These are phyloP conservation scores for Agroathelia rolfsii DNA, from an alignment of 1,284 basidiomycete genomes.

Conservation along the genomic window DNA sequence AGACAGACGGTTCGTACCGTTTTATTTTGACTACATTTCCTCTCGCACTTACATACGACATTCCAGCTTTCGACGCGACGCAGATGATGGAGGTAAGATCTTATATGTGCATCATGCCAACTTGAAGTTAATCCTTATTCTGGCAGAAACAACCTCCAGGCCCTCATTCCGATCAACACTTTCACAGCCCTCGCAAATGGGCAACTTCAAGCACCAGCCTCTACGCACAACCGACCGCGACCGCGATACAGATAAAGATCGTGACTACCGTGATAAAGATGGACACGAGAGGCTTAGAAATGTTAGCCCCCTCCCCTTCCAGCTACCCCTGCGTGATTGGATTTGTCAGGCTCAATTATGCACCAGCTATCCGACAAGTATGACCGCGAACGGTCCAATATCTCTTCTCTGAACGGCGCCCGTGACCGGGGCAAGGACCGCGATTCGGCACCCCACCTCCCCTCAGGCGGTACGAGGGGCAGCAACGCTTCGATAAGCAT, in stretches of 20 bases:
- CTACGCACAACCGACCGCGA: slow-evolving; percentile 57
- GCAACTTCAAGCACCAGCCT: slow-evolving; percentile 80
- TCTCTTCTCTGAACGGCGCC: too few species aligned
- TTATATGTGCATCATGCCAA: slow-evolving; percentile 5
- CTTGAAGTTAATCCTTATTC: slow-evolving; percentile 7
- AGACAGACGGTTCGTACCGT: slow-evolving; percentile 44
- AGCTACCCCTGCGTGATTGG: slow-evolving; percentile 8
- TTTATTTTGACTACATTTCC: slow-evolving; percentile 13
- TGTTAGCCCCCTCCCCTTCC: slow-evolving; percentile 30
- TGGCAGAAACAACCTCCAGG: slow-evolving; percentile 42
- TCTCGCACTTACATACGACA: too few species aligned
- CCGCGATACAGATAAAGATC: slow-evolving; percentile 46
- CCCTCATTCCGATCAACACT: slow-evolving; percentile 62
- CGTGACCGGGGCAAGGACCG: slow-evolving; percentile 57
- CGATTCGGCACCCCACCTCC: slow-evolving; percentile 55
- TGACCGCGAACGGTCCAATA: slow-evolving; percentile 66
- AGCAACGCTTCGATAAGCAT: too few species aligned
- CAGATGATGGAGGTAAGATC: slow-evolving; percentile 56
- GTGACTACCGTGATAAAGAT: slow-evolving; percentile 58
- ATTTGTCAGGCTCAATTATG: slow-evolving; percentile 8
- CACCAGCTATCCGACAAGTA: slow-evolving; percentile 73
- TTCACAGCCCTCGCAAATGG: slow-evolving; percentile 80
- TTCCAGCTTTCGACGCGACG: slow-evolving; percentile 60
- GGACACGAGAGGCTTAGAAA: slow-evolving; percentile 68
- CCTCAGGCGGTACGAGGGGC: slow-evolving; percentile 27